Conservation (phyloP, 179 eudicot species). For the Camellia oleifera region DNA sequence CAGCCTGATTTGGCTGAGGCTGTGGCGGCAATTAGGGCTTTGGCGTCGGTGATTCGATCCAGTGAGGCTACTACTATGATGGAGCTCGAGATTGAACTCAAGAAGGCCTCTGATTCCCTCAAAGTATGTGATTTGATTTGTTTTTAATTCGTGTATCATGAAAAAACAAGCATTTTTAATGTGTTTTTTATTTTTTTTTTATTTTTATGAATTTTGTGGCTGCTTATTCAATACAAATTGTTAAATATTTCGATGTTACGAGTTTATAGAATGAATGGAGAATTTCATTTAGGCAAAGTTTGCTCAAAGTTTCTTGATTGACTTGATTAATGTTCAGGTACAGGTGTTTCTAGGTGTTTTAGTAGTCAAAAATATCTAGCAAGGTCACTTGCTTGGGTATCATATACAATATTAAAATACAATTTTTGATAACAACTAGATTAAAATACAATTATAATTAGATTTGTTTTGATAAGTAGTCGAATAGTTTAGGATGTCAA, state of each 20-base stretch:
- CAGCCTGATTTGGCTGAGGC: slow-evolving; percentile 98
- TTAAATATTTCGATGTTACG: neutral
- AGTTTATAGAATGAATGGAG: neutral
- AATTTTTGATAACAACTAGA: too few species aligned
- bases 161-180: neutral
- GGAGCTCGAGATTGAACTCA: slow-evolving; percentile 95
- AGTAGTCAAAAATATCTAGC: neutral
- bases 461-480: neutral
- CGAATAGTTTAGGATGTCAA: neutral
- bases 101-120: slow-evolving; percentile 84
- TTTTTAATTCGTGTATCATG: neutral
- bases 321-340: neutral
- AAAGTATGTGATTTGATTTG: slow-evolving; percentile 40
- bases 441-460: neutral
- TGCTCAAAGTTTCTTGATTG: neutral
- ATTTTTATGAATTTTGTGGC: neutral
- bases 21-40: slow-evolving; percentile 94
- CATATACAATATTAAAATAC: neutral
- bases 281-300: neutral
- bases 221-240: neutral
- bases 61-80: slow-evolving; percentile 87
- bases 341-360: neutral
- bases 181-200: neutral
- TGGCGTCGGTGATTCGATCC: slow-evolving; percentile 78
- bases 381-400: neutral